Percentiles rank a stretch among this genome's conserved stretches.
These are phyloP conservation scores for Ogataea angusta DNA, from an alignment of 805 yeast species.

Conservation along the genomic window DNA sequence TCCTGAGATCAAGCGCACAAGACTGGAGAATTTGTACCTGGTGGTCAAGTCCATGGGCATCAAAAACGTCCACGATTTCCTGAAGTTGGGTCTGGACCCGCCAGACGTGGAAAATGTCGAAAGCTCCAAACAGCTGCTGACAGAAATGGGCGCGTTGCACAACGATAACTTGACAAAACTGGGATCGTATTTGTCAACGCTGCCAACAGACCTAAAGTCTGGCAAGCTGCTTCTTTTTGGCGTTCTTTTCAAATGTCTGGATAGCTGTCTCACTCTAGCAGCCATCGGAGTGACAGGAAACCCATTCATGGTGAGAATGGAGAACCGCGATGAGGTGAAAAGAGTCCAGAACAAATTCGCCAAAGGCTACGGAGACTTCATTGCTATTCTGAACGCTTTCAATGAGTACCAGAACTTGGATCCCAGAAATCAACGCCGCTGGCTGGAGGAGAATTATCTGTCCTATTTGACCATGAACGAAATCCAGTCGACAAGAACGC, in stretches of 20 bases:
- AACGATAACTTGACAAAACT: conserved; percentile 58
- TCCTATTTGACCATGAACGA: conserved; percentile 68
- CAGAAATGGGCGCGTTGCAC: conserved; percentile 70
- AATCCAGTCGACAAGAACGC: conserved; percentile 65
- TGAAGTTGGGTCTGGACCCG: conserved; percentile 76
- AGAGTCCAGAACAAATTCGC: conserved; percentile 37
- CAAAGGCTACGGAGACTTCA: conserved; percentile 67
- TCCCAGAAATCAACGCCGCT: conserved; percentile 37
- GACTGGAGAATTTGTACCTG: conserved; percentile 77
- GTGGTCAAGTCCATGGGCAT: conserved; percentile 90
- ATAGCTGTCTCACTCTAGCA: conserved; percentile 74
- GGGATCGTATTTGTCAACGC: conserved; percentile 73
- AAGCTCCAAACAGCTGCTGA: conserved; percentile 49
- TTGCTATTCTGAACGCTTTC: conserved; percentile 62
- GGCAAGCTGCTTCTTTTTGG: conserved; percentile 82
- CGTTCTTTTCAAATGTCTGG: conserved; percentile 78
- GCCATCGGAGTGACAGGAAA: conserved; percentile 69
- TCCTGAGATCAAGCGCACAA: conserved; percentile 85
- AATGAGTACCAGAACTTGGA: conserved; percentile 43
- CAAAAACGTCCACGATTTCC: conserved; percentile 62
- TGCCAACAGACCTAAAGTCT: conserved; percentile 84
- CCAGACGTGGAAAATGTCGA: conserved; percentile 56
- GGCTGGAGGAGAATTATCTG: conserved; percentile 53
- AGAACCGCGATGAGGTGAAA: conserved; percentile 63
- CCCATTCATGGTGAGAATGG: conserved; percentile 64